phyloP scores from a whole-genome alignment of 2,329 filamentous ascomycete genomes.

The Cucurbitaria berberidis region DNA sequence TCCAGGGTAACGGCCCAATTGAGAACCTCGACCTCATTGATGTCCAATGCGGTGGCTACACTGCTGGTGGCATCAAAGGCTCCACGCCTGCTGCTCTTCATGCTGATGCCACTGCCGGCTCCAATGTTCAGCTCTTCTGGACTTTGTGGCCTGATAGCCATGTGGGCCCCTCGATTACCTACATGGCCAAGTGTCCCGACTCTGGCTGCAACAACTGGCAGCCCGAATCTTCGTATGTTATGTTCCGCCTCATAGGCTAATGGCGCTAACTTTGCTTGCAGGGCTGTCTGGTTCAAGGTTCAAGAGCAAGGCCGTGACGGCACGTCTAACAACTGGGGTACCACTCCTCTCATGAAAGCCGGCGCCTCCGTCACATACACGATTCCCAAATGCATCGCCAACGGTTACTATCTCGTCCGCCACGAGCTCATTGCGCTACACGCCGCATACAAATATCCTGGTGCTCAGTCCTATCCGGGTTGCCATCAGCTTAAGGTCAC shows the following conservation, averaged over 20 bases:
- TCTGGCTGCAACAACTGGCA: conserved; percentile 57
- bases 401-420: conserved; percentile 64
- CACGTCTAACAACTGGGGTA: conserved; percentile 58
- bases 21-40: conserved; percentile 60
- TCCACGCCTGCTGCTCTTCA: conserved; percentile 61
- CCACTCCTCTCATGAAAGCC: conserved; percentile 54
- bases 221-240: conserved; percentile 52
- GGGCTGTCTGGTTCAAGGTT: conserved; percentile 64
- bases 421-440: conserved; percentile 65
- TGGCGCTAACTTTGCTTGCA: conserved; percentile 21
- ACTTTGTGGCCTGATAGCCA: conserved; percentile 59
- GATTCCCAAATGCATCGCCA: conserved; percentile 60
- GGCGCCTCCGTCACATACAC: conserved; percentile 58
- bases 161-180: conserved; percentile 63
- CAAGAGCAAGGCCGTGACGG: conserved; percentile 59
- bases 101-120: conserved; percentile 61
- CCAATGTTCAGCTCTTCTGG: conserved; percentile 61
- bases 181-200: conserved; percentile 65
- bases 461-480: conserved; percentile 64
- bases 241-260: conserved; percentile 5
- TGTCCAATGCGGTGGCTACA: conserved; percentile 63
- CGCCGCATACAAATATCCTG: conserved; percentile 56
- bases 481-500: conserved; percentile 65
- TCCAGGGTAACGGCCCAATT: conserved; percentile 66
- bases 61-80: conserved; percentile 57